Evolutionary conservation across 129 eudicot genomes (phyloP).

Genomic region (Tanacetum coccineum): DNA sequence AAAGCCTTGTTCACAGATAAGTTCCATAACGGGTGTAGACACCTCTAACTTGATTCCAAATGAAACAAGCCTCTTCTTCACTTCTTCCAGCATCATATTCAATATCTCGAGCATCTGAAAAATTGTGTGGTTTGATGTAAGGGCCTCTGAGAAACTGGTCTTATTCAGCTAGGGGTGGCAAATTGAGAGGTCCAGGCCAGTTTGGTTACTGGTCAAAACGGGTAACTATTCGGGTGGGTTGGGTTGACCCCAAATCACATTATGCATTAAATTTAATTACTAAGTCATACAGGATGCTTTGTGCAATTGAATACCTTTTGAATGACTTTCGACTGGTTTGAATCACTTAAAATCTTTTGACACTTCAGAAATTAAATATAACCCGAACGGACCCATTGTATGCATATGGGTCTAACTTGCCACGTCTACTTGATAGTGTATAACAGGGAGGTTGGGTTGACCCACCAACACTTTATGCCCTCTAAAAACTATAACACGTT

Average conservation of each 20-base stretch:
- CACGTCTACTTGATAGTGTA: background rate
- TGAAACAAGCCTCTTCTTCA: slow-evolving; percentile 56
- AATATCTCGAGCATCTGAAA: slow-evolving; percentile 78
- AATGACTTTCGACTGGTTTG: too few relatives aligned
- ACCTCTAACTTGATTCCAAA: slow-evolving; percentile 66
- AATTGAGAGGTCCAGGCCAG: background rate
- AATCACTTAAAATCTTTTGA: too few relatives aligned
- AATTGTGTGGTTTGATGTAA: background rate
- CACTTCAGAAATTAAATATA: too few relatives aligned
- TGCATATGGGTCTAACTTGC: background rate
- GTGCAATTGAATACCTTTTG: too few relatives aligned
- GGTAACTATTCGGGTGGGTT: background rate
- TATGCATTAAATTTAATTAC: too few relatives aligned
- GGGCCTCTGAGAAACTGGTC: slow-evolving; percentile 1
- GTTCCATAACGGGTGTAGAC: slow-evolving; percentile 58
- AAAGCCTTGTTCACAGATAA: slow-evolving; percentile 74
- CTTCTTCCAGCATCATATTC: slow-evolving; percentile 71
- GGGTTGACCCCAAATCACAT: background rate
- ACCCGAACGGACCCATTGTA: too few relatives aligned
- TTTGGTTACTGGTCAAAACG: background rate
- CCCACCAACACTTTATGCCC: background rate
- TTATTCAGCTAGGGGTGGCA: background rate
- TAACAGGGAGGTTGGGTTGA: background rate
- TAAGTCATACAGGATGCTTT: too few relatives aligned
- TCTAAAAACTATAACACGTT: background rate